Evolutionary conservation across 441 rosid genomes (phyloP), one percentile per base, ranked within the genome.

Genomic region (Rhodomyrtus psidioides): DNA sequence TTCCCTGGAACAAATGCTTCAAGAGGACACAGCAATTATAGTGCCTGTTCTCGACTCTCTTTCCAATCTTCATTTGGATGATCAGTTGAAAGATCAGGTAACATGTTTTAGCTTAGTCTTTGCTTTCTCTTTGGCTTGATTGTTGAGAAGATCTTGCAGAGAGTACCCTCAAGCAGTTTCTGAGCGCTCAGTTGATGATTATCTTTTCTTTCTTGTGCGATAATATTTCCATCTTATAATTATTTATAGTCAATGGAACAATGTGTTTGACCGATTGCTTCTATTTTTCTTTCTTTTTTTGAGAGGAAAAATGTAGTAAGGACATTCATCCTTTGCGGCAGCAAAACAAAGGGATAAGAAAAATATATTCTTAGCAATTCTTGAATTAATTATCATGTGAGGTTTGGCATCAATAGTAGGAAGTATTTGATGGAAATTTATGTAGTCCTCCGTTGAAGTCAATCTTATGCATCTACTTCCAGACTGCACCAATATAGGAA

Each of bases 31-130:
- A 19, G 87, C 92, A 74, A 89, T 96, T 75, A 92, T 92, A 81
- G 93, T 96, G 59, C 92, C 97, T 14, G 96, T 94, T 59, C 94
- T 96, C 17, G 98, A 96, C 89, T 92, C 96, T 58, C 93, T 95
- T 90, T 94, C 97, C 7, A 96, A 94, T 79, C 93, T 96, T 65
- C 91, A 92, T 88, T 89, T 95, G 91, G 96, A 94, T 89, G 93
- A 90, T 82, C 88, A 89, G 74, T 90, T 94, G 92, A 95, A 95
- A 89, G 97, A 95, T 85, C 99, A 95, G 95, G 98, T 95, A 54
- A 24, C 55, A 8, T 85, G 82, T 42, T 84, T 60, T 58, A 74
- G 49, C 49, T 74, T 86, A 27, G 54, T 44, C 59, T 55, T 82
- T 55, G 23, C 74, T 85, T 83, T 26, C 23, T 28, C 42, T 27